These are phyloP conservation scores for Cystobasidium ongulense DNA, from an alignment of 768 basidiomycete species.

Conservation along the genomic window DNA sequence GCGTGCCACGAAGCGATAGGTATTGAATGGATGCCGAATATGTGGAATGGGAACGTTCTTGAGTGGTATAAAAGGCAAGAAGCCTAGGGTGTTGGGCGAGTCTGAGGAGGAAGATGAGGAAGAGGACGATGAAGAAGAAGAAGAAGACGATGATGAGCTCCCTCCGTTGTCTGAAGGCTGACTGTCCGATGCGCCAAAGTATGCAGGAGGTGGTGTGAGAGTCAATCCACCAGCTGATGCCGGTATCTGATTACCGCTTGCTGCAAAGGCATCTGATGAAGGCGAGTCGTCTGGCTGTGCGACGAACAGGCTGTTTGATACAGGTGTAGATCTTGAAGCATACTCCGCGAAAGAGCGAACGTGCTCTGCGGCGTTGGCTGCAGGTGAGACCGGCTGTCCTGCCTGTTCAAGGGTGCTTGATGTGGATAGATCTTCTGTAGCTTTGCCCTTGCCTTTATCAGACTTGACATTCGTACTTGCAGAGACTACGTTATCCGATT, in stretches of 20 bases:
- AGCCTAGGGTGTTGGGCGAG: not conserved
- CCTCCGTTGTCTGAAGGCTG: not conserved
- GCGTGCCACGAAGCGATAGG: slow-evolving; percentile 46
- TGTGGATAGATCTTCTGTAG: not conserved
- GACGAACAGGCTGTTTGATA: slow-evolving; percentile 14
- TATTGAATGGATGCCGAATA: slow-evolving; percentile 46
- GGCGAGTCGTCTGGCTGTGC: not conserved
- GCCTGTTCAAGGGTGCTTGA: not conserved
- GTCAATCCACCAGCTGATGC: not conserved
- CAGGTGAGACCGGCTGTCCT: too few relatives aligned
- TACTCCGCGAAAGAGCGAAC: slow-evolving; percentile 5
- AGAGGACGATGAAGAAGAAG: slow-evolving; percentile 1
- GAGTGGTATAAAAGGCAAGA: slow-evolving; percentile 30
- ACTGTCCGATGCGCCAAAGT: not conserved
- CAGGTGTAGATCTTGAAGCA: not conserved
- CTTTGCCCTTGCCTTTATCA: slow-evolving; percentile 1
- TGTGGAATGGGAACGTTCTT: slow-evolving; percentile 26
- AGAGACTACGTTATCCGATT: not conserved
- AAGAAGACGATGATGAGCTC: not conserved
- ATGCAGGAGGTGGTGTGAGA: not conserved
- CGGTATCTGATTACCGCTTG: not conserved
- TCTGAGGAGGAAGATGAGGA: not conserved
- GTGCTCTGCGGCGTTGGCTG: not conserved
- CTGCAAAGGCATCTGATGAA: not conserved
- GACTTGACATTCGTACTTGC: not conserved